A percentile compares a stretch with the other conserved stretches of the same genome.
phyloP scores from a whole-genome alignment of 2,329 filamentous ascomycete species.

The Cercospora berteroae region DNA sequence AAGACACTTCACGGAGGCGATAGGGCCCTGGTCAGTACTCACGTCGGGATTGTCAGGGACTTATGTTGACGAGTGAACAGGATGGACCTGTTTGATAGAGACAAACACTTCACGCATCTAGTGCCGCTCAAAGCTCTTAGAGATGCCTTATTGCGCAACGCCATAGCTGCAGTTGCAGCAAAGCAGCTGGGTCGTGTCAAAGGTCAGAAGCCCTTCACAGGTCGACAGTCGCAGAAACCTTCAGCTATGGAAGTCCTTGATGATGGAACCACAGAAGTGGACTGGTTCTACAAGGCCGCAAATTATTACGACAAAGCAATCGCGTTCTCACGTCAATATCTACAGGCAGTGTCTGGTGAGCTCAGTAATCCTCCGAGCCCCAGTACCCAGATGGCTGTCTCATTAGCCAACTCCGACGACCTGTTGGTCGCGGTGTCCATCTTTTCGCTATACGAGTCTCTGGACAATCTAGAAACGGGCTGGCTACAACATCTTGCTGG shows the following conservation, averaged over 20 bases:
- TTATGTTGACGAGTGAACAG: constrained; percentile 6
- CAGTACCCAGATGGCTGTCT: constrained; percentile 22
- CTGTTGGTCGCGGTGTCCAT: constrained; percentile 64
- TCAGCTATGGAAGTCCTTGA: constrained; percentile 55
- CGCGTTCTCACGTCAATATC: constrained; percentile 49
- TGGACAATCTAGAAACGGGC: constrained; percentile 60
- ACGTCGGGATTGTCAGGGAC: not conserved
- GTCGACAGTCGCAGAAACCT: constrained; percentile 49
- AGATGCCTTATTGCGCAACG: constrained; percentile 52
- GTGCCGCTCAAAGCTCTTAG: constrained; percentile 57
- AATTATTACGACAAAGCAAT: constrained; percentile 57
- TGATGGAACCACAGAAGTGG: constrained; percentile 44
- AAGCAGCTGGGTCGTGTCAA: constrained; percentile 59
- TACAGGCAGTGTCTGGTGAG: constrained; percentile 38
- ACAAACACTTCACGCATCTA: constrained; percentile 59
- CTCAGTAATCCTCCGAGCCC: constrained; percentile 29
- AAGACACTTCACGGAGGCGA: constrained; percentile 59
- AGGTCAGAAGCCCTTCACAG: constrained; percentile 51
- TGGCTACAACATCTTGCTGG: constrained; percentile 61
- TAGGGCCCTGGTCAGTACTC: constrained; percentile 53
- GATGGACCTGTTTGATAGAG: constrained; percentile 57
- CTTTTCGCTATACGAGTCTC: constrained; percentile 64
- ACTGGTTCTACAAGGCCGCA: constrained; percentile 61
- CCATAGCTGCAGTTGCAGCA: constrained; percentile 60
- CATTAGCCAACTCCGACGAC: constrained; percentile 54